Evolutionary conservation across 352 stramenopile genomes (phyloP), one percentile per base, ranked within the genome.

Genomic region (Globisporangium uncinulatum): DNA sequence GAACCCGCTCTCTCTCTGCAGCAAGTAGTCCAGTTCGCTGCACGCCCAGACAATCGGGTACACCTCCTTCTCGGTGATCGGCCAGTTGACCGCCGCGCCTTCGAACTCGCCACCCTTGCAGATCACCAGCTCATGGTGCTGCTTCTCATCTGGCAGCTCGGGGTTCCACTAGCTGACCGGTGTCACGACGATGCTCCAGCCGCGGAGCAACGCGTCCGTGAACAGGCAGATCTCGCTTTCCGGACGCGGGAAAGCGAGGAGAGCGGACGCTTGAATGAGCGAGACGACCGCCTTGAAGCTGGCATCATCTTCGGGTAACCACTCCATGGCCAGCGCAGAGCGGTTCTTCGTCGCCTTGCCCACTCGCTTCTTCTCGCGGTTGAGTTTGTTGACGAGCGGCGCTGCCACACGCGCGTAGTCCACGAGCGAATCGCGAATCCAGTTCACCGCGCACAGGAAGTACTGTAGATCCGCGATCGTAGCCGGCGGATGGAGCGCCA

Each of bases 41-140:
- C 10, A 32, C 48, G 4, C 52, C 50, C 45, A 21, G 29, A 24
- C 52, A 15, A 34, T 54, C 54, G 7, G 59, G 53, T 54, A 29
- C 24, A 29, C 24, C 24, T 29, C 24, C 24, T 29, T 29, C 24
- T 74, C 67, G 14, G 59, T 48, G 13, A 70, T 51, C 14, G 51
- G 62, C 62, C 62, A 67, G 24, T 69, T 58, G 10, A 34, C 13
- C n/a, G 62, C 20, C 15, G 57, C 54, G 3, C 41, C 51, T 20
- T 63, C 62, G 34, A 71, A 71, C 37, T 61, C n/a, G 1, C 56
- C 57, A 21, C 57, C 53, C 44, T 65, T 64, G 49, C 57, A 65
- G 32, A 65, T 20, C 6, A 65, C 49, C 1, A 69, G 49, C n/a
- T 69, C 52, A 19, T 69, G 49, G 6, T 61, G 10, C 36, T 69